A percentile compares a stretch with the other conserved stretches of the same genome.
Evolutionary conservation across 139 green algal genomes (phyloP).

Genomic region (Picocystis salinarum): DNA sequence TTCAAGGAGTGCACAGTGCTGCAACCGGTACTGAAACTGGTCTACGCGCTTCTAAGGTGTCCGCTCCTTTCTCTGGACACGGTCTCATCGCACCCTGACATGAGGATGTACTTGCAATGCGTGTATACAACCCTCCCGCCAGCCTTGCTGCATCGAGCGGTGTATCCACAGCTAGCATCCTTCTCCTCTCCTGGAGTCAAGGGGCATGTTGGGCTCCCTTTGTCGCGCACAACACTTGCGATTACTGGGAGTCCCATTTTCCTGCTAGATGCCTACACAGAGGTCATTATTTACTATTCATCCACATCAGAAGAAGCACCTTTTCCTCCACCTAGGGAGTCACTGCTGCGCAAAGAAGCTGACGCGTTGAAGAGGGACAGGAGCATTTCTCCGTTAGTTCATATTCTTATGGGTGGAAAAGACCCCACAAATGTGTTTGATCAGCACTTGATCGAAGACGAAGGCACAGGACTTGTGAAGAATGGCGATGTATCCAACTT

Average conservation of each 20-base stretch:
- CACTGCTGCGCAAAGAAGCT: constrained; percentile 22
- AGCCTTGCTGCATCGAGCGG: constrained; percentile 31
- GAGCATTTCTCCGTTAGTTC: constrained; percentile 36
- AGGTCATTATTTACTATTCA: constrained; percentile 41
- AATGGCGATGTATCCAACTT: no score
- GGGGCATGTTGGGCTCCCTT: background rate
- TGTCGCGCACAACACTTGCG: constrained; percentile 7
- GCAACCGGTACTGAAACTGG: constrained; percentile 45
- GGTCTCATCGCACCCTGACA: constrained; percentile 37
- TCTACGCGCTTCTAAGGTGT: constrained; percentile 63
- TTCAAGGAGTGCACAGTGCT: constrained; percentile 36
- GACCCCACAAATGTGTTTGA: no score
- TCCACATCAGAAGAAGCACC: constrained; percentile 16
- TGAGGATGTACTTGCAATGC: constrained; percentile 21
- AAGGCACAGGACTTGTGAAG: no score
- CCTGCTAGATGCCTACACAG: constrained; percentile 62
- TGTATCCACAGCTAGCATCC: constrained; percentile 57
- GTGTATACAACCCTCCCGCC: constrained; percentile 37
- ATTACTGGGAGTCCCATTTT: constrained; percentile 42
- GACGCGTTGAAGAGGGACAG: constrained; percentile 25
- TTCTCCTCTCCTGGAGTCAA: constrained; percentile 17
- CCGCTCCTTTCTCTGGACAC: constrained; percentile 30
- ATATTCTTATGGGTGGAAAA: constrained; percentile 27
- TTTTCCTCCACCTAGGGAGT: constrained; percentile 47
- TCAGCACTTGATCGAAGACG: no score